phyloP scores from a whole-genome alignment of 202 grass and related monocot species.

The Dendrocalamus latiflorus region DNA sequence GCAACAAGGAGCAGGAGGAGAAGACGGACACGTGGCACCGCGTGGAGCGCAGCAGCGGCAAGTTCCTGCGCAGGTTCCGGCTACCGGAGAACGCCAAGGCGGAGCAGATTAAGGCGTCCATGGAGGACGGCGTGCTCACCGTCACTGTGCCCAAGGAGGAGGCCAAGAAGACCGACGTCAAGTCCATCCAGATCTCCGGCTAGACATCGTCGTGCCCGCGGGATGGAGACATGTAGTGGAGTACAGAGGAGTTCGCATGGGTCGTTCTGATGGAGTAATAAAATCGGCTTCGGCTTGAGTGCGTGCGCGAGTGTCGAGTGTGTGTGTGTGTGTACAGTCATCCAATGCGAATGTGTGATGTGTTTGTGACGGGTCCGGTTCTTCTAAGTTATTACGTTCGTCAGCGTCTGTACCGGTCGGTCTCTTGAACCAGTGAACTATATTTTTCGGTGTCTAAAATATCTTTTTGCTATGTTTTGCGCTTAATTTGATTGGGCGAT shows the following conservation, averaged over 20 bases:
- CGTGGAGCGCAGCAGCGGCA: slow-evolving; percentile 73
- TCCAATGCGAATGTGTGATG: not conserved
- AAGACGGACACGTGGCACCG: slow-evolving; percentile 73
- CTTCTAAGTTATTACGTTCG: not conserved
- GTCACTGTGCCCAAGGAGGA: slow-evolving; percentile 58
- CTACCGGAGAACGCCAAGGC: slow-evolving; percentile 70
- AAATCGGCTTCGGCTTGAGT: not conserved
- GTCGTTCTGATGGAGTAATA: not conserved
- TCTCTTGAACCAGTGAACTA: not conserved
- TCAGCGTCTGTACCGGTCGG: not conserved
- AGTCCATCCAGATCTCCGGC: slow-evolving; percentile 58
- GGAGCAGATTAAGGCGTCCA: slow-evolving; percentile 56
- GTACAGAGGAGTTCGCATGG: not conserved
- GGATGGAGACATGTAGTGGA: not conserved
- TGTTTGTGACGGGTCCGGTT: not conserved
- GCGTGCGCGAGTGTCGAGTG: not conserved
- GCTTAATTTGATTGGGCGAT: too few relatives aligned
- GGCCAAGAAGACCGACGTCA: slow-evolving; percentile 47
- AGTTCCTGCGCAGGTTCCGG: slow-evolving; percentile 63
- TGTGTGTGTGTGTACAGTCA: not conserved
- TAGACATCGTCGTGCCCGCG: not conserved
- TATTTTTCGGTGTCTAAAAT: too few relatives aligned
- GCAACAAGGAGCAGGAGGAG: slow-evolving; percentile 65
- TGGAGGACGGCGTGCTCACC: slow-evolving; percentile 63
- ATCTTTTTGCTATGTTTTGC: not conserved